A percentile compares a stretch with the other conserved stretches of the same genome.
These are phyloP conservation scores for Claviceps sp. DNA, from an alignment of 2,329 filamentous ascomycete genomes.

Conservation along the genomic window DNA sequence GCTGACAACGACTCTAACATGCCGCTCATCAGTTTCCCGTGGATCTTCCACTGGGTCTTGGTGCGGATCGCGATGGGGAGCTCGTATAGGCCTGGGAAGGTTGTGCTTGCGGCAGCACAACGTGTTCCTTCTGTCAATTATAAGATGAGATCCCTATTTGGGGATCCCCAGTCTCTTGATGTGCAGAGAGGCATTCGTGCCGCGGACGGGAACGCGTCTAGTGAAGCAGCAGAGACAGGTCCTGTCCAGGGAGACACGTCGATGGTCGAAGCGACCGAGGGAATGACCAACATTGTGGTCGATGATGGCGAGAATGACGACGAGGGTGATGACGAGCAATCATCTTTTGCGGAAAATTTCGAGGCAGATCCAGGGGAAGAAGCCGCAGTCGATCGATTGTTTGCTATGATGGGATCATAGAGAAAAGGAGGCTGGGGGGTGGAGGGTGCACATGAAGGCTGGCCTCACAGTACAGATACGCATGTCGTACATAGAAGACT, in stretches of 20 bases:
- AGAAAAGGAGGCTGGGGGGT: no score
- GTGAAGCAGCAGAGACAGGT: neutral
- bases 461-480: no score
- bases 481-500: no score
- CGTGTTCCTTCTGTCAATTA: neutral
- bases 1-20: slow-evolving; percentile 29
- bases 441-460: no score
- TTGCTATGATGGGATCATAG: neutral
- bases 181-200: neutral
- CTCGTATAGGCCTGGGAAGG: slow-evolving; percentile 12
- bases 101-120: slow-evolving; percentile 7
- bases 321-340: neutral
- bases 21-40: slow-evolving; percentile 87
- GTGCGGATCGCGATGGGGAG: slow-evolving; percentile 18
- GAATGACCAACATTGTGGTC: neutral
- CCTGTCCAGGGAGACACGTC: neutral
- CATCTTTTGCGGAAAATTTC: neutral
- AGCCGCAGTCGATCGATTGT: slow-evolving; percentile 1
- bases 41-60: slow-evolving; percentile 63
- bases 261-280: neutral
- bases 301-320: neutral
- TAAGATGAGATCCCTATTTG: neutral
- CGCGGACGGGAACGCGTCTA: neutral
- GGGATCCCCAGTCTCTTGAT: neutral
- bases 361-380: neutral